A percentile compares a stretch with the other conserved stretches of the same genome.
Conservation (phyloP, 2,329 filamentous ascomycete genomes). For the Beauveria brongniartii region DNA sequence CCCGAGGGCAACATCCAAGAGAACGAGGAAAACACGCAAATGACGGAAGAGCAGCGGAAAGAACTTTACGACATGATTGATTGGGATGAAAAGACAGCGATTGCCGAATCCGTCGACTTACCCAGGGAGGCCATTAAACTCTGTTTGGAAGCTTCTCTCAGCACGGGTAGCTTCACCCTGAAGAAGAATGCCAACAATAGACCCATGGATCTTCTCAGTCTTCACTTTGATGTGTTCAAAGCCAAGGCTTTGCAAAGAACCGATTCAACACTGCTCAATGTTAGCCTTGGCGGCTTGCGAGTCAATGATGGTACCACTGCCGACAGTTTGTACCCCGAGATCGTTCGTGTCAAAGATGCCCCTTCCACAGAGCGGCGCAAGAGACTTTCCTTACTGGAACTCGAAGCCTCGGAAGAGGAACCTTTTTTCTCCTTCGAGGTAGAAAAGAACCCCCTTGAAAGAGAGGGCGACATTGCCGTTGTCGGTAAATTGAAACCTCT, state of each 20-base stretch:
- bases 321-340: constrained; percentile 85
- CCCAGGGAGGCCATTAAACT: constrained; percentile 89
- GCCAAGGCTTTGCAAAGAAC: constrained; percentile 84
- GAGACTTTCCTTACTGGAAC: constrained; percentile 44
- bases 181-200: constrained; percentile 59
- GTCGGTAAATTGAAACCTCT: constrained; percentile 89
- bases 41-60: constrained; percentile 92
- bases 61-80: constrained; percentile 97
- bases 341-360: constrained; percentile 89
- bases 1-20: constrained; percentile 52
- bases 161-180: constrained; percentile 91
- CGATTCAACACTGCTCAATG: constrained; percentile 80
- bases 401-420: constrained; percentile 48
- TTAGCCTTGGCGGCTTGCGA: constrained; percentile 85
- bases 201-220: constrained; percentile 70
- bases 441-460: constrained; percentile 91
- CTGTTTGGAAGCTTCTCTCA: constrained; percentile 85
- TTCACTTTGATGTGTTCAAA: constrained; percentile 92
- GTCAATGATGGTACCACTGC: constrained; percentile 94
- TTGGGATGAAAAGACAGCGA: constrained; percentile 91
- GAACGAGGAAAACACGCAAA: constrained; percentile 65
- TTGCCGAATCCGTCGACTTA: constrained; percentile 80
- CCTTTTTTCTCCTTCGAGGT: constrained; percentile 89
- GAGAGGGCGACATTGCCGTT: constrained; percentile 81
- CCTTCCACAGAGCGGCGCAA: constrained; percentile 41